Base-by-base conservation (phyloP, 139 green algal species). In the Chlamydomonas schloesseri region DNA sequence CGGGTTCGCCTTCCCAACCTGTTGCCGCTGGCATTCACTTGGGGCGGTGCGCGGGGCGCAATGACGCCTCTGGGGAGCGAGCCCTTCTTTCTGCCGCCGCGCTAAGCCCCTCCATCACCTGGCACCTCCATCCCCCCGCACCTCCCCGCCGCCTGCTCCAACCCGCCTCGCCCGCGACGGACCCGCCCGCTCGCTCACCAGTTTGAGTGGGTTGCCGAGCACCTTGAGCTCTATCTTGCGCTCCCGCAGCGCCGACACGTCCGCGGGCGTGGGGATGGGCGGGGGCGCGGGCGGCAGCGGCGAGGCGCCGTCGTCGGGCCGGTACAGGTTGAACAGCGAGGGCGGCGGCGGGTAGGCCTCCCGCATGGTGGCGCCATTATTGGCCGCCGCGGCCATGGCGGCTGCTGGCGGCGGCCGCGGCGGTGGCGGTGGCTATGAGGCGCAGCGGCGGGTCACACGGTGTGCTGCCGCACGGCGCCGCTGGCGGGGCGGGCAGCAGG, bases 301-400 rank as follows among this genome's bases (percentile, higher is more conserved):
- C 26, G 76, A 83, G 42, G 73, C 76, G 6, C 76, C 76, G 31
- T 83, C 76, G 37, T 83, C 76, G 34, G 60, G 37, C 28, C 76
- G 29, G 76, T 83, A 83, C 76, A 83, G 76, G 76, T 83, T 83
- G 58, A 83, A 83, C 24, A 83, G 62, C 18, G 76, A 83, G 17
- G 76, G 76, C 55, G 76, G 76, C 5, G 76, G 76, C 36, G 76
- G 76, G 64, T 83, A 83, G 37, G 76, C 60, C 64, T 83, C 76
- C 17, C 76, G 76, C 60, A 73, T 60, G 8, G 76, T 62, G 3
- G 76, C 76, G 42, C 37, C 76, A 26, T 73, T 83, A 37, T 46
- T 83, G 9, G 76, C 76, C 62, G 76, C 62, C 37, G 62, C 75
- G 13, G 75, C 76, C 60, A 60, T 46, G 67, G 67, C 23, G 14